Evolutionary conservation across 768 basidiomycete genomes (phyloP), one percentile per base, ranked within the genome.

Genomic region (Coprinopsis sp.): DNA sequence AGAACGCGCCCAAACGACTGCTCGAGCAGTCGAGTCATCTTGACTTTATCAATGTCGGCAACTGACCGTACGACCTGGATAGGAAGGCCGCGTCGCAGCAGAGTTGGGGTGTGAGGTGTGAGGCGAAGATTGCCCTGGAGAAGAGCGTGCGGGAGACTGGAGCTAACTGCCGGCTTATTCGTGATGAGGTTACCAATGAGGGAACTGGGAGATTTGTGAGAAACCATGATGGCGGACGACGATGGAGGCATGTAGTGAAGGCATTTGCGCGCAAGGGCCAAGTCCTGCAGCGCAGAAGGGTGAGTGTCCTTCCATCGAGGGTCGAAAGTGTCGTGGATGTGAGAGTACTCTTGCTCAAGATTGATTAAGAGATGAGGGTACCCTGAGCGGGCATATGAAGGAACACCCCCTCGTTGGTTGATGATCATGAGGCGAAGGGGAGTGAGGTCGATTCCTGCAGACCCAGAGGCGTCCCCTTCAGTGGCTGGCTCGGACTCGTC

Each of bases 101-200:
- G 75, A 0, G 96, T 98, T 2, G 96, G 96, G 10, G 93, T 98
- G 54, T 95, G 86, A 2, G 78, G 77, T 0, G 91, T 93, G 43
- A 97, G 77, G 56, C 84, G 86, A 40, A 88, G 74, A 60, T 91
- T 88, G 5, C 87, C 84, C 53, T 91, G 89, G 22, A 98, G 76
- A 14, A 97, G 74, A 5, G 95, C 91, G 56, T 96, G 92, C 36
- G 96, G 94, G 27, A 99, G 76, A 55, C 91, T 94, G 2, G 94
- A 95, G 57, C 91, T 94, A 50, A 95, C 82, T 6, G 91, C 92
- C 2, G 96, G 96, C 60, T 93, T 95, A 64, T 99, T 99, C 25
- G 95, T 99, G 60, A 99, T 94, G 22, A 99, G 77, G 66, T 98
- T 98, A 37, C 82, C 95, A 57, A 99, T 98, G 51, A 99, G 79